These are phyloP conservation scores for Paecilomyces formosus DNA, from an alignment of 2,329 filamentous ascomycete genomes.

Conservation along the genomic window DNA sequence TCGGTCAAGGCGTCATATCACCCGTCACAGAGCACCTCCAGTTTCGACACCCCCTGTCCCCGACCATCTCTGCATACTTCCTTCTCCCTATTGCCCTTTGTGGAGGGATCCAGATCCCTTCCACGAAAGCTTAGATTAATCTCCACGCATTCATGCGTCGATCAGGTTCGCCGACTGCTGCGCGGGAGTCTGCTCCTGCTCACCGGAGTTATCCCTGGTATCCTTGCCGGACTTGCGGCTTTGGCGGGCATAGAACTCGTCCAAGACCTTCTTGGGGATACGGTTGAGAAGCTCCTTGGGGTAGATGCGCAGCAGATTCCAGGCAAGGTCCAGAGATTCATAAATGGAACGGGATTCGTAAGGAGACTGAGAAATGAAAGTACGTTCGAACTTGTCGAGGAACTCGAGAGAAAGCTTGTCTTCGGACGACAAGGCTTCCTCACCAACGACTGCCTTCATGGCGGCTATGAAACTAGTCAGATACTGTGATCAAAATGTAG, in stretches of 20 bases:
- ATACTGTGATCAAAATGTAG: not conserved
- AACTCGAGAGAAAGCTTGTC: constrained; percentile 98
- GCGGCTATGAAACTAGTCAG: constrained; percentile 49
- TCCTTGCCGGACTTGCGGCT: constrained; percentile 34
- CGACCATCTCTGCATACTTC: not conserved
- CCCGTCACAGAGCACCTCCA: not conserved
- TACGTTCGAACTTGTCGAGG: constrained; percentile 94
- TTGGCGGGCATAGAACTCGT: constrained; percentile 70
- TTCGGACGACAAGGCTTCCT: constrained; percentile 90
- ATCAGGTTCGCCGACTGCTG: constrained; percentile 32
- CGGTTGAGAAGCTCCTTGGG: constrained; percentile 97
- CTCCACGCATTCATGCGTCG: constrained; percentile 23
- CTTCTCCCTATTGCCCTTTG: not conserved
- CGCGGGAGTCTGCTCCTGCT: constrained; percentile 17
- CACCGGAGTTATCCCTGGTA: constrained; percentile 36
- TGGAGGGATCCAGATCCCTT: not conserved
- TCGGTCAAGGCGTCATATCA: not conserved
- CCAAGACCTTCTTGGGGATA: constrained; percentile 73
- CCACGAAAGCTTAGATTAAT: not conserved
- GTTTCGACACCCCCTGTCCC: not conserved
- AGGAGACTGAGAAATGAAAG: constrained; percentile 83
- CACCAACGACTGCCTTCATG: constrained; percentile 99
- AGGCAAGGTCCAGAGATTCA: constrained; percentile 91
- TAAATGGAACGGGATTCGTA: constrained; percentile 90
- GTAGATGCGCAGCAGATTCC: constrained; percentile 94